Conservation (phyloP, 2,329 filamentous ascomycete genomes). For the Hansfordia pulvinata region DNA sequence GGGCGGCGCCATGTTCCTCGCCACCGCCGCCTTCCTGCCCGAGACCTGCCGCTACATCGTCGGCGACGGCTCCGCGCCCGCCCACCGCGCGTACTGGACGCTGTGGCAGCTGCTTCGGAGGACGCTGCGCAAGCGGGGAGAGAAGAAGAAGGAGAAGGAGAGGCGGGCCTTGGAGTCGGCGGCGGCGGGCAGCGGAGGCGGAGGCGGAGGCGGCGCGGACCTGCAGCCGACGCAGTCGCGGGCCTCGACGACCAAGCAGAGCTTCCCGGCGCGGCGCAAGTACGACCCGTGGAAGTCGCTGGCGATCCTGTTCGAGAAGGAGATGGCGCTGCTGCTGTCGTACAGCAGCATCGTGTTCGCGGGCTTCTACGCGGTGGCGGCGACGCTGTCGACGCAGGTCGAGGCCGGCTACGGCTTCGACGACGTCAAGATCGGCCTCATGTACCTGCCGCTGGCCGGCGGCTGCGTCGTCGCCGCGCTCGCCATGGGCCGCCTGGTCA, state of each 20-base stretch:
- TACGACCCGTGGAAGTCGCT: conserved; percentile 7
- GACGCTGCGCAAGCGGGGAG: too few species aligned
- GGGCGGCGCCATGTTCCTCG: conserved; percentile 5
- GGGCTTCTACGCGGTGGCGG: conserved; percentile 19
- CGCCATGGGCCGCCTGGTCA: conserved; percentile 32
- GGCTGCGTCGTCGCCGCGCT: conserved; percentile 20
- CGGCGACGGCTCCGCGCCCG: conserved; percentile 25
- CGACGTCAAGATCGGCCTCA: conserved; percentile 29
- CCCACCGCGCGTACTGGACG: conserved; percentile 14
- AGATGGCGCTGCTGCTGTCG: conserved; percentile 19
- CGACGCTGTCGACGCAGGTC: conserved; percentile 16
- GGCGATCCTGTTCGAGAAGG: not conserved
- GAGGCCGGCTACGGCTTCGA: conserved; percentile 36
- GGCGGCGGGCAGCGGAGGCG: too few species aligned
- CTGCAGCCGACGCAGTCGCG: not conserved
- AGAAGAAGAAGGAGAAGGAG: too few species aligned
- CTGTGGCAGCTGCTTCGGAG: conserved; percentile 11
- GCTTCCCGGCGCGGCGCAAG: conserved; percentile 18
- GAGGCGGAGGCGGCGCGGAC: too few species aligned
- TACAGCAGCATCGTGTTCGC: conserved; percentile 19
- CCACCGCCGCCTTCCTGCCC: conserved; percentile 16
- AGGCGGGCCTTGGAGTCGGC: not conserved
- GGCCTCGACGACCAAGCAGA: not conserved
- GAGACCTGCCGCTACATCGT: conserved; percentile 28
- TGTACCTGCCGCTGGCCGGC: conserved; percentile 22